Percentiles rank a stretch among this genome's conserved stretches.
phyloP scores from a whole-genome alignment of 2,329 filamentous ascomycete species.

The Geosmithia flava region DNA sequence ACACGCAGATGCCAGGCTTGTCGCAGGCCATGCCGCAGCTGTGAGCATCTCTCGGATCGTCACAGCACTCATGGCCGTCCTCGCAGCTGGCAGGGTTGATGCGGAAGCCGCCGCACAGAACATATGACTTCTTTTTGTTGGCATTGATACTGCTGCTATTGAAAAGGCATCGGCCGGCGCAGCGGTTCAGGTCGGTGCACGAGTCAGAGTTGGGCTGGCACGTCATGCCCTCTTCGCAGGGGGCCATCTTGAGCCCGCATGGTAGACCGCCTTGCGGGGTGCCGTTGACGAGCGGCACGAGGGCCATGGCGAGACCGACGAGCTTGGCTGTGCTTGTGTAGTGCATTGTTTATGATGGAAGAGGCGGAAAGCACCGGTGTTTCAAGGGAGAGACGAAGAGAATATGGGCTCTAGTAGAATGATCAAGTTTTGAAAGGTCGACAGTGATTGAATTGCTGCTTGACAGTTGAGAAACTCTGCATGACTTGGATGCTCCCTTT shows the following conservation, averaged over 20 bases:
- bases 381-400: not conserved
- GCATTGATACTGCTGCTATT: slow-evolving; percentile 2
- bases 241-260: slow-evolving; percentile 16
- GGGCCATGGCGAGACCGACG: not conserved
- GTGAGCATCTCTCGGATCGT: slow-evolving; percentile 17
- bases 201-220: slow-evolving; percentile 10
- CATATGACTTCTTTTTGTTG: slow-evolving; percentile 12
- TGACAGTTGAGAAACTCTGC: not conserved
- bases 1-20: slow-evolving; percentile 10
- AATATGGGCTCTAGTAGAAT: too few species aligned
- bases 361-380: not conserved
- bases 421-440: not conserved
- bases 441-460: not conserved
- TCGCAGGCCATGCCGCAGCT: slow-evolving; percentile 13
- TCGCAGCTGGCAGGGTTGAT: slow-evolving; percentile 12
- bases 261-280: not conserved
- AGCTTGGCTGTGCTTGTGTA: not conserved
- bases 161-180: slow-evolving; percentile 14
- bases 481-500: not conserved
- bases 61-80: slow-evolving; percentile 12
- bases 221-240: slow-evolving; percentile 11
- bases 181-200: slow-evolving; percentile 14
- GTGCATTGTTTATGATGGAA: not conserved
- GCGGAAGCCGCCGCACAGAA: slow-evolving; percentile 17
- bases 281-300: not conserved